Evolutionary conservation across 1,284 basidiomycete genomes (phyloP).

Genomic region (Phellopilus nigrolimitatus): DNA sequence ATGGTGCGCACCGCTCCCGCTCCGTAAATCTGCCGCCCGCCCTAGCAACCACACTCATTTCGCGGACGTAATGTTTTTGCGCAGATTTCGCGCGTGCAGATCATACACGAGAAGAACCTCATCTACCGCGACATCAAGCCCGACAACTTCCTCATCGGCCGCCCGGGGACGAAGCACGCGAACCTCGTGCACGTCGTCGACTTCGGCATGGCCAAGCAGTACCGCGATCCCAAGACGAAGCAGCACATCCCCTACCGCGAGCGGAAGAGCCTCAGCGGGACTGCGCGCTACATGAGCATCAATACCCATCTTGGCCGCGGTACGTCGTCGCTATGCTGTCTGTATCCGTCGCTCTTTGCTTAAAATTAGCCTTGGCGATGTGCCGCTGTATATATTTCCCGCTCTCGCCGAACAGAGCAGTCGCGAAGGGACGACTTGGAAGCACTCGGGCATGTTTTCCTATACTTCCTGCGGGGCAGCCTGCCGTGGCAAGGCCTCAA

Average conservation of each 20-base stretch:
- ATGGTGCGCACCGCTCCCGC: conserved; percentile 75
- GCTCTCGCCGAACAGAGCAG: conserved; percentile 59
- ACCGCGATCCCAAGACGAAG: conserved; percentile 94
- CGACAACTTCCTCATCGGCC: conserved; percentile 93
- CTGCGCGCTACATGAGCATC: conserved; percentile 96
- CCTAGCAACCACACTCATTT: neutral
- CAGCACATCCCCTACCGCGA: conserved; percentile 97
- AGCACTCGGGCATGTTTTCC: conserved; percentile 94
- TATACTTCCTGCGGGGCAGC: conserved; percentile 94
- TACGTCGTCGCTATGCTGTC: conserved; percentile 33
- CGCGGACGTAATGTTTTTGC: neutral
- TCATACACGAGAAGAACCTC: conserved; percentile 95
- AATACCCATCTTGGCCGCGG: conserved; percentile 93
- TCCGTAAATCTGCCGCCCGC: neutral
- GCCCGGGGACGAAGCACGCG: conserved; percentile 82
- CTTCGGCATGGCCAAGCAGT: conserved; percentile 98
- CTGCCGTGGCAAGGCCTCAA: conserved; percentile 96
- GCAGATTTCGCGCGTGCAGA: conserved; percentile 85
- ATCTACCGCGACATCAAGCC: conserved; percentile 98
- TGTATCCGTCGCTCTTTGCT: too few species aligned
- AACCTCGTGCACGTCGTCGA: conserved; percentile 76
- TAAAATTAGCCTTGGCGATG: neutral
- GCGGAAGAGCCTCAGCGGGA: conserved; percentile 86
- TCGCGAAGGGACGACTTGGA: conserved; percentile 93
- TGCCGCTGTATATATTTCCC: neutral